Base-by-base conservation (phyloP, 148 eudicot species). In the Hydrangea macrophylla region DNA sequence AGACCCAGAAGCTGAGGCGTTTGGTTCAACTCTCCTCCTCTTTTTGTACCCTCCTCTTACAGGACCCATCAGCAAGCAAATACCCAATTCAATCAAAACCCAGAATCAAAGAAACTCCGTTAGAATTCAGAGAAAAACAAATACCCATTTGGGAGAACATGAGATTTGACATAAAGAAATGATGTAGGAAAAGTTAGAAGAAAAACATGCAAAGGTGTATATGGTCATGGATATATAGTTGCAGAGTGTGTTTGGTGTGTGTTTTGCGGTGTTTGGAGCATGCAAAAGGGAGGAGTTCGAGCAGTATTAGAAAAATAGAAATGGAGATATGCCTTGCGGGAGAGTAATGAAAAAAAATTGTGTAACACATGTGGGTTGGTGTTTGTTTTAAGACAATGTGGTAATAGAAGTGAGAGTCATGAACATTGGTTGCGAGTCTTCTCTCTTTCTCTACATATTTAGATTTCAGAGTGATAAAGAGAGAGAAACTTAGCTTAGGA, bases 11-110 rank as follows among this genome's bases (percentile, higher is more conserved):
- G 64, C 70, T 53, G 69, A 61, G 40, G 69, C 62, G 56, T 69
- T 81, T 9, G 73, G 64, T 45, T 75, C 77, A 73, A 51, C 79
- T 59, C 78, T 87, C 68, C 83, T 84, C 58, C 65, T 88, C 88
- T 81, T 90, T 69, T 78, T 91, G 58, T 83, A 68, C 76, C 88
- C 86, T 75, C 88, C 86, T 86, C 81, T 86, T 25, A 81, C 61
- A 70, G 85, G 95, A 62, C 81, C 95, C 97, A 91, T 91, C 80
- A 59, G 31, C 30, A 7, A 12, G 65, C 25, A 57, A 28, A 71
- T 24, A 63, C 61, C 81, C 85, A 76, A 85, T 81, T 82, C 77
- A 82, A 80, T 60, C 26, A 69, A 72, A 71, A 81, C 80, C 78
- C 69, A 72, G 39, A 72, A 69, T 32, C 59, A 76, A 48, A 37